Percentiles rank a stretch among this genome's conserved stretches.
phyloP scores from a whole-genome alignment of 768 basidiomycete species.

The Tricholoma matsutake region DNA sequence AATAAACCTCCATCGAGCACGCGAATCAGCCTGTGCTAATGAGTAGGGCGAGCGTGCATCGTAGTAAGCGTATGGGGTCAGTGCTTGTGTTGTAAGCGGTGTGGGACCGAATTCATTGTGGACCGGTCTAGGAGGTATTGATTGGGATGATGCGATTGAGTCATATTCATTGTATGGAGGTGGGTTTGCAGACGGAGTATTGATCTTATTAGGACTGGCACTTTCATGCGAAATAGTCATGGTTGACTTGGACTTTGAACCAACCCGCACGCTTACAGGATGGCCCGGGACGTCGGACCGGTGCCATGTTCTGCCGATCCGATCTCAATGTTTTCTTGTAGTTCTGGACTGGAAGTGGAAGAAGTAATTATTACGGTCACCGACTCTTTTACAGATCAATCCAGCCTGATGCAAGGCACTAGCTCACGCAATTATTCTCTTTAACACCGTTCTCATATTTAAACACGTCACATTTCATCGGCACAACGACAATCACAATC shows the following conservation, averaged over 20 bases:
- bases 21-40: conserved; percentile 27
- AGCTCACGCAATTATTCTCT: too few relatives aligned
- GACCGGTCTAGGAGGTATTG: conserved; percentile 1
- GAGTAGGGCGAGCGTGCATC: conserved; percentile 31
- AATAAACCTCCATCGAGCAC: conserved; percentile 38
- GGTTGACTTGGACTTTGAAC: too few relatives aligned
- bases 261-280: too few relatives aligned
- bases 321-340: too few relatives aligned
- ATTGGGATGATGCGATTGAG: neutral
- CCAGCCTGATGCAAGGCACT: neutral
- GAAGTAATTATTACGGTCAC: too few relatives aligned
- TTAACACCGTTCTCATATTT: too few relatives aligned
- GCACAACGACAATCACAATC: conserved; percentile 73
- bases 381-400: too few relatives aligned
- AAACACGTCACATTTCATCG: conserved; percentile 46
- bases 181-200: neutral
- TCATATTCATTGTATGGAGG: conserved; percentile 12
- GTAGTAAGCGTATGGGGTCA: conserved; percentile 39
- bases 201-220: neutral
- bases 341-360: too few relatives aligned
- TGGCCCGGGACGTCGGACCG: neutral
- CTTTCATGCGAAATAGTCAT: neutral
- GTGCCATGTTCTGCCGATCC: too few relatives aligned
- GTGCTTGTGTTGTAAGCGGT: conserved; percentile 32
- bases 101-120: conserved; percentile 36